phyloP scores from a whole-genome alignment of 192 early-diverging fungal genomes.

The Coemansia sp. region DNA sequence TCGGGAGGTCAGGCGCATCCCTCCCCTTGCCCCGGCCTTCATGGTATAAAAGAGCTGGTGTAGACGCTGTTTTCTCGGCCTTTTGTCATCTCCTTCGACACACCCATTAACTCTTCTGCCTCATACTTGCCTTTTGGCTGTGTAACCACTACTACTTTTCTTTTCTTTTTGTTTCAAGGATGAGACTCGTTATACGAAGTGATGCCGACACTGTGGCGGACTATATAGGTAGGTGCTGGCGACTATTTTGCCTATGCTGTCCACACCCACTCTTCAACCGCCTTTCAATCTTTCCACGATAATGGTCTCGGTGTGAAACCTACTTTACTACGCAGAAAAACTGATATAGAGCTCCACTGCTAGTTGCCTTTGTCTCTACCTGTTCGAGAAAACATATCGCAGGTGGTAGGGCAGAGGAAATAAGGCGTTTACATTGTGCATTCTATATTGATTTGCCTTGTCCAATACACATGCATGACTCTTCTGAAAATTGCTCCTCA shows the following conservation, averaged over 20 bases:
- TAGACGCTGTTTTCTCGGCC: background rate
- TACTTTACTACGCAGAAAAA: background rate
- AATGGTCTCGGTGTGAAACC: background rate
- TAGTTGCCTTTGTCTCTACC: background rate
- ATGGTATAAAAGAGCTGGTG: background rate
- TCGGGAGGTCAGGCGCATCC: slow-evolving; percentile 1
- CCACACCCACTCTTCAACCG: background rate
- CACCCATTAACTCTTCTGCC: slow-evolving; percentile 11
- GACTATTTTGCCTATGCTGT: slow-evolving; percentile 1
- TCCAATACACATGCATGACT: background rate
- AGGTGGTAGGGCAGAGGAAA: background rate
- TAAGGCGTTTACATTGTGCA: background rate
- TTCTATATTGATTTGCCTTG: background rate
- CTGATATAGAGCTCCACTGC: background rate
- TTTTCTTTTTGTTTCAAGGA: slow-evolving; percentile 29
- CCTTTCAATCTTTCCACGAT: background rate
- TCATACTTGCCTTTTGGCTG: slow-evolving; percentile 10
- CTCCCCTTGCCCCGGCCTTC: background rate
- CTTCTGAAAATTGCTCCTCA: background rate
- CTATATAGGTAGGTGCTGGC: slow-evolving; percentile 63
- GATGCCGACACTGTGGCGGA: slow-evolving; percentile 70
- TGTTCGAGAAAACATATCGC: background rate
- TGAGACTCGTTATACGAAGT: slow-evolving; percentile 76
- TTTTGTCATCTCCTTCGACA: background rate
- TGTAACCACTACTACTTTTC: background rate